phyloP scores from a whole-genome alignment of 2,329 filamentous ascomycete genomes.

The Nemania sp. region DNA sequence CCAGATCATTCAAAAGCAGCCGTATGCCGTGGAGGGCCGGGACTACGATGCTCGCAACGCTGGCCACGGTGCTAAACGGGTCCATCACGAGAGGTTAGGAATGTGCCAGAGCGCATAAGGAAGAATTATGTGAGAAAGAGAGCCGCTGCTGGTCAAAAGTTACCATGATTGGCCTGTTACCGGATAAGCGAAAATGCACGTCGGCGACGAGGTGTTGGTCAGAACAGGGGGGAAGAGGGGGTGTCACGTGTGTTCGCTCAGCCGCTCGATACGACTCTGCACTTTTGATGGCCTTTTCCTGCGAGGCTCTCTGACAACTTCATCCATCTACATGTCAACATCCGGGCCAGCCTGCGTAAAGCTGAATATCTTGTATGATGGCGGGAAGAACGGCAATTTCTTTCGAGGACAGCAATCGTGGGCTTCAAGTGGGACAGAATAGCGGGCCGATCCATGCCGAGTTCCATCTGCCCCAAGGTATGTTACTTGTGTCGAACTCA shows the following conservation, averaged over 20 bases:
- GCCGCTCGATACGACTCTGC: background rate
- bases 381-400: background rate
- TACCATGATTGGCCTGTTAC: too few relatives aligned
- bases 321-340: background rate
- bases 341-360: background rate
- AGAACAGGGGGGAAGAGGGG: too few relatives aligned
- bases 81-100: background rate
- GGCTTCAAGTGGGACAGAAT: slow-evolving; percentile 8
- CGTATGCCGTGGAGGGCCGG: slow-evolving; percentile 2
- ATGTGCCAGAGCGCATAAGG: background rate
- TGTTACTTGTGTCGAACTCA: background rate
- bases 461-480: slow-evolving; percentile 1
- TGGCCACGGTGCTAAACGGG: background rate
- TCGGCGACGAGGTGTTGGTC: too few relatives aligned
- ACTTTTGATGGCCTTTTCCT: background rate
- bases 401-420: background rate
- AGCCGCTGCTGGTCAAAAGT: too few relatives aligned
- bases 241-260: too few relatives aligned
- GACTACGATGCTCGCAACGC: background rate
- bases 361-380: background rate
- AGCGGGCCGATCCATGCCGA: background rate
- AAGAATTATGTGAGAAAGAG: too few relatives aligned
- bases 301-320: background rate
- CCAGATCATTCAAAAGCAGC: background rate
- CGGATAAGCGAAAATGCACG: too few relatives aligned